phyloP scores from a whole-genome alignment of 2,329 filamentous ascomycete genomes.

The Curvularia hawaiiensis region DNA sequence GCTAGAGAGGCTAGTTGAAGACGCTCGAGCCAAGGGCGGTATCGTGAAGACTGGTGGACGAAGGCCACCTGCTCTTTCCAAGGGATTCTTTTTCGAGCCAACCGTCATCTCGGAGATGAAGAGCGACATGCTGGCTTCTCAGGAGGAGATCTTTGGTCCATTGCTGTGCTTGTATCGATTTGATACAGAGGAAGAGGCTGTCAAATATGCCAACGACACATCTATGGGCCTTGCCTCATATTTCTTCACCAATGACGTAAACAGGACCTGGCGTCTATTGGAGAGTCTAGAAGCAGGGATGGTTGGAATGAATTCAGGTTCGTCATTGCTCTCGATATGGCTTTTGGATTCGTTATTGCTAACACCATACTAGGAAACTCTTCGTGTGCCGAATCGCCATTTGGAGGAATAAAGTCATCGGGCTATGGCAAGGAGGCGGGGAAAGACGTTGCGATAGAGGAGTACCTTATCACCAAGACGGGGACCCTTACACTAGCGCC shows the following conservation, averaged over 20 bases:
- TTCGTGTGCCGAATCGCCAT: background rate
- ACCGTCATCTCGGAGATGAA: conserved; percentile 40
- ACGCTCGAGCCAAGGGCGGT: conserved; percentile 25
- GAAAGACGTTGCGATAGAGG: background rate
- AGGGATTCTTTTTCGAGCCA: conserved; percentile 52
- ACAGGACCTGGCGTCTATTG: conserved; percentile 12
- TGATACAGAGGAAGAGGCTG: conserved; percentile 64
- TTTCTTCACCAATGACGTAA: conserved; percentile 14
- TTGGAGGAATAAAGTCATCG: background rate
- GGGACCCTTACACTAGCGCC: background rate
- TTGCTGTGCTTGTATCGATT: conserved; percentile 64
- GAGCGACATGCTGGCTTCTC: conserved; percentile 21
- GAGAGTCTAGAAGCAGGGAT: conserved; percentile 23
- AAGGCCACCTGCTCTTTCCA: conserved; percentile 51
- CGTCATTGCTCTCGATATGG: background rate
- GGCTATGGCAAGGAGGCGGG: background rate
- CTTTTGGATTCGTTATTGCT: too few species aligned
- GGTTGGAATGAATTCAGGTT: conserved; percentile 35
- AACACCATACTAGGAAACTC: background rate
- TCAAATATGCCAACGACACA: conserved; percentile 51
- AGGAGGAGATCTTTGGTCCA: conserved; percentile 67
- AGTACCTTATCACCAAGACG: background rate
- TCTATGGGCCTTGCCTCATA: conserved; percentile 50
- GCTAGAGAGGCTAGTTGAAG: background rate
- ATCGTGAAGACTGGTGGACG: conserved; percentile 51